Conservation (phyloP, 768 basidiomycete genomes). For the Lentinula sp. region DNA sequence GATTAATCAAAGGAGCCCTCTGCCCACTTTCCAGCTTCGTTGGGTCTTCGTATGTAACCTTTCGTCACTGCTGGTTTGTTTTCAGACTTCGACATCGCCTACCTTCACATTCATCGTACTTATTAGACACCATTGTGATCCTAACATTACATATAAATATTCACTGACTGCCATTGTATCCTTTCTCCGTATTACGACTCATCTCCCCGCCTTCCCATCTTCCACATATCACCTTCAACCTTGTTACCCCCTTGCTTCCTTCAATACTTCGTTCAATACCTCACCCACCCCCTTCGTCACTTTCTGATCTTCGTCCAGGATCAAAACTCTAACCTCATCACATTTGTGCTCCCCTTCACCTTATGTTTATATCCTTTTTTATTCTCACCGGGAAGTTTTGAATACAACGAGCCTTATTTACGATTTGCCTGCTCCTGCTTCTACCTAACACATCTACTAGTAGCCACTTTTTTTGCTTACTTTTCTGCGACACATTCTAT, state of each 20-base stretch:
- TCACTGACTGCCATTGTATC: constrained; percentile 1
- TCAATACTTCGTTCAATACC: not conserved
- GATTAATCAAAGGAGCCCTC: not conserved
- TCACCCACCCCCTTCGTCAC: not conserved
- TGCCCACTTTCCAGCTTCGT: not conserved
- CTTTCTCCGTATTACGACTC: not conserved
- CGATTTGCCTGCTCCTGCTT: not conserved
- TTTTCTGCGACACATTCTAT: not conserved
- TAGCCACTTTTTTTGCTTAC: not conserved
- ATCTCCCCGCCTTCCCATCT: not conserved
- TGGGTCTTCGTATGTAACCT: not conserved
- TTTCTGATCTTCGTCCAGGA: not conserved
- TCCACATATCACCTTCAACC: not conserved
- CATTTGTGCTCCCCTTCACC: not conserved
- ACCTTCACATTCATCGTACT: constrained; percentile 14
- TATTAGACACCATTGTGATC: constrained; percentile 20
- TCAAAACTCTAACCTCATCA: not conserved
- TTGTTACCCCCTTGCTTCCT: not conserved
- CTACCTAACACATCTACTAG: not conserved
- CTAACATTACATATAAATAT: constrained; percentile 4
- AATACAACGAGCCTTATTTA: not conserved
- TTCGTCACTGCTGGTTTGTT: not conserved
- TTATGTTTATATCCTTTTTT: constrained; percentile 5
- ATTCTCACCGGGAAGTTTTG: not conserved
- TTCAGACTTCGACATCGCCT: constrained; percentile 2